Evolutionary conservation across 352 stramenopile species (phyloP).

Genomic region (Aphanomyces stellatus): DNA sequence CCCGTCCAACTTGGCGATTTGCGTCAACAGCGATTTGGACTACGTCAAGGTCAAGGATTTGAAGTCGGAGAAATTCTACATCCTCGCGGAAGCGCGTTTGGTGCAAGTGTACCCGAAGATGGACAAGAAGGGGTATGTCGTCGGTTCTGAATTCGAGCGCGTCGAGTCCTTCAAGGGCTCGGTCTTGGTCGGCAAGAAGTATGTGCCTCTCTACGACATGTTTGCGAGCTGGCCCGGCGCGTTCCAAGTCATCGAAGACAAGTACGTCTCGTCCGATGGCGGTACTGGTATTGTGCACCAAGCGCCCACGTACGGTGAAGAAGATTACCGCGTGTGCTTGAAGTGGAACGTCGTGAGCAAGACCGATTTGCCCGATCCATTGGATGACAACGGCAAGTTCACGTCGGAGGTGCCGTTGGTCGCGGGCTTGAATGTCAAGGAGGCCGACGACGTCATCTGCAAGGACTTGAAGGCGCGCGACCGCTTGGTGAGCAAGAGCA

Average conservation of each 20-base stretch:
- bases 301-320: slow-evolving; percentile 98
- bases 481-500: slow-evolving; percentile 95
- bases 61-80: slow-evolving; percentile 86
- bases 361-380: slow-evolving; percentile 92
- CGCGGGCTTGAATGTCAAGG: slow-evolving; percentile 95
- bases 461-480: slow-evolving; percentile 90
- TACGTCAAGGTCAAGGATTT: slow-evolving; percentile 98
- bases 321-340: slow-evolving; percentile 99
- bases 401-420: slow-evolving; percentile 89
- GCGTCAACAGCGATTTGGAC: slow-evolving; percentile 93
- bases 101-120: slow-evolving; percentile 96
- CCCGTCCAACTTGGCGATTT: slow-evolving; percentile 97
- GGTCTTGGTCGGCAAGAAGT: slow-evolving; percentile 93
- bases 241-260: slow-evolving; percentile 96
- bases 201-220: slow-evolving; percentile 95
- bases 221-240: slow-evolving; percentile 87
- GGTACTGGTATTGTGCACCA: slow-evolving; percentile 98
- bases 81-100: slow-evolving; percentile 90
- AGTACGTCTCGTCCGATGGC: slow-evolving; percentile 97
- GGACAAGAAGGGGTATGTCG: slow-evolving; percentile 95
- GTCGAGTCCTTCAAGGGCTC: slow-evolving; percentile 87
- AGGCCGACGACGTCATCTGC: slow-evolving; percentile 96
- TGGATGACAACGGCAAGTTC: slow-evolving; percentile 97
- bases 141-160: slow-evolving; percentile 87
- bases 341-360: slow-evolving; percentile 93